These are phyloP conservation scores for Phaeosphaeria sp. DNA, from an alignment of 2,329 filamentous ascomycete genomes.

Conservation along the genomic window DNA sequence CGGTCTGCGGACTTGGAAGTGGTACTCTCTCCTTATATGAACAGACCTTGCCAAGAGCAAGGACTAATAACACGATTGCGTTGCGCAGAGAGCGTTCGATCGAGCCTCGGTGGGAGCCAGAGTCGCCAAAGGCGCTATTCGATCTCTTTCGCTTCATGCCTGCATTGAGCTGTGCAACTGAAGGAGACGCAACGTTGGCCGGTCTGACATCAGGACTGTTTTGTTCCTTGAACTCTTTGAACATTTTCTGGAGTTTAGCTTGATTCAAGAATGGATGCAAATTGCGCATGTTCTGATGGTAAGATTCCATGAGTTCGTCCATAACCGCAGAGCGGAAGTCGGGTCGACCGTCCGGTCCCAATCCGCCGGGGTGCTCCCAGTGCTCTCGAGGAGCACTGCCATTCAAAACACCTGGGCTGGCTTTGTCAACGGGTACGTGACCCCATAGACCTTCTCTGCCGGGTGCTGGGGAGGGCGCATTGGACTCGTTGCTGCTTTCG, in stretches of 20 bases:
- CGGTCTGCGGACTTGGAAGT: slow-evolving; percentile 64
- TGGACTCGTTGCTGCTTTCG: slow-evolving; percentile 48
- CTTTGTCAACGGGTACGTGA: slow-evolving; percentile 51
- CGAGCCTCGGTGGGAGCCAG: slow-evolving; percentile 27
- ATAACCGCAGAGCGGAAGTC: slow-evolving; percentile 62
- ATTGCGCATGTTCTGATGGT: slow-evolving; percentile 66
- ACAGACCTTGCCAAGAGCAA: slow-evolving; percentile 88
- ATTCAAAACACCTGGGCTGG: slow-evolving; percentile 35
- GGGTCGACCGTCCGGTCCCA: slow-evolving; percentile 60
- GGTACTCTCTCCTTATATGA: slow-evolving; percentile 51
- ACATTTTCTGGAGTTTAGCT: slow-evolving; percentile 58
- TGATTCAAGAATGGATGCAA: slow-evolving; percentile 70
- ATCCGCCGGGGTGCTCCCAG: slow-evolving; percentile 56
- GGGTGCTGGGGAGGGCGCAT: slow-evolving; percentile 50
- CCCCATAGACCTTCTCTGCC: slow-evolving; percentile 59
- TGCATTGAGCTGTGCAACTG: slow-evolving; percentile 28
- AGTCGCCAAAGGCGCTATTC: slow-evolving; percentile 32
- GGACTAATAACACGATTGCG: slow-evolving; percentile 79
- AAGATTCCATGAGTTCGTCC: slow-evolving; percentile 60
- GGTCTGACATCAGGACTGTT: slow-evolving; percentile 42
- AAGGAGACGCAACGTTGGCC: slow-evolving; percentile 31
- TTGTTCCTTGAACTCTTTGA: slow-evolving; percentile 54
- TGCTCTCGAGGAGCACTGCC: slow-evolving; percentile 31
- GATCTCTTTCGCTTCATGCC: slow-evolving; percentile 47
- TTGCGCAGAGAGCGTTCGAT: slow-evolving; percentile 58